These are phyloP conservation scores for Pseudogymnoascus sp. DNA, from an alignment of 2,329 filamentous ascomycete genomes.

Conservation along the genomic window DNA sequence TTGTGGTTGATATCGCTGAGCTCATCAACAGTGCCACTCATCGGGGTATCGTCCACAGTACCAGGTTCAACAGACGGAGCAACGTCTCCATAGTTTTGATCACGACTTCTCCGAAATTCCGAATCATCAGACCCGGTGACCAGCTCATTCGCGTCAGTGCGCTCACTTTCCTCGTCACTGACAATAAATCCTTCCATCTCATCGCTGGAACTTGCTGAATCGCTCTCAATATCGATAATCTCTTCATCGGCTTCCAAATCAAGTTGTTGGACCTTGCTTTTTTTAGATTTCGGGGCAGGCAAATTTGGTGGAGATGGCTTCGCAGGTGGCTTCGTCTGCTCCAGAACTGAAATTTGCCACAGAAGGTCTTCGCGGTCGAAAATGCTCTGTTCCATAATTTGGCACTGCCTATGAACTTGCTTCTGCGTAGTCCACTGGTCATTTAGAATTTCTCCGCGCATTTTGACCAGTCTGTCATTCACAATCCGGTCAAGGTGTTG, in stretches of 20 bases:
- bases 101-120: background rate
- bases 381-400: conserved; percentile 55
- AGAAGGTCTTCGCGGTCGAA: conserved; percentile 46
- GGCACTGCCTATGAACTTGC: conserved; percentile 47
- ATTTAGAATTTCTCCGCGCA: conserved; percentile 42
- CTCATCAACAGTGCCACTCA: background rate
- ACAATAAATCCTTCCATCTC: conserved; percentile 43
- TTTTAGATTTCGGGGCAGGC: conserved; percentile 2
- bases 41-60: background rate
- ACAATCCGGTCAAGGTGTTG: conserved; percentile 35
- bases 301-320: conserved; percentile 13
- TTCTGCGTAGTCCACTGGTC: conserved; percentile 43
- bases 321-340: conserved; percentile 35
- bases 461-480: conserved; percentile 42
- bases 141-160: conserved; percentile 9
- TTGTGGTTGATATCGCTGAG: background rate
- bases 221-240: conserved; percentile 17
- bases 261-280: background rate
- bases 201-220: conserved; percentile 32
- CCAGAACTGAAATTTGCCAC: conserved; percentile 42
- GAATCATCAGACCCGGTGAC: conserved; percentile 16
- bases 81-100: background rate
- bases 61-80: background rate
- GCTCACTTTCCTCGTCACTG: conserved; percentile 19
- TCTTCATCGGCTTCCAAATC: conserved; percentile 20